phyloP scores from a whole-genome alignment of 2,329 filamentous ascomycete species.

The Alternaria ventricosa region DNA sequence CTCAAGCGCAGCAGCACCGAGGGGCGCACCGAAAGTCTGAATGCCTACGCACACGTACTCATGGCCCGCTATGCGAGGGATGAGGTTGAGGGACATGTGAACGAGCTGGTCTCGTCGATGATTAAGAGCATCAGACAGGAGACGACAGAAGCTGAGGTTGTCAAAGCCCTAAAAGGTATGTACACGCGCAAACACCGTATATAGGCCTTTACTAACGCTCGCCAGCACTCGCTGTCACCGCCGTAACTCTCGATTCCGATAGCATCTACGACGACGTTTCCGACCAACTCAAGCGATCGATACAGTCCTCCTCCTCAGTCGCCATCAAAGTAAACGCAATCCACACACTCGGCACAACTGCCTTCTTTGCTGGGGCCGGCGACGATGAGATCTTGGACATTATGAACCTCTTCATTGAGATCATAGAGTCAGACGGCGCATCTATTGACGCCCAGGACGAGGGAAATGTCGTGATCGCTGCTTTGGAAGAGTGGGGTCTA shows the following conservation, averaged over 20 bases:
- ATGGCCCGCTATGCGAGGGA: conserved; percentile 72
- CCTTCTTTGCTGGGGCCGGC: conserved; percentile 77
- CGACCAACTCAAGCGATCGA: conserved; percentile 64
- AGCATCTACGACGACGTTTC: conserved; percentile 69
- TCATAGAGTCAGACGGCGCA: conserved; percentile 79
- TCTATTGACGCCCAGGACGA: conserved; percentile 75
- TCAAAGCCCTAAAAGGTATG: conserved; percentile 70
- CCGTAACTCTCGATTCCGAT: conserved; percentile 70
- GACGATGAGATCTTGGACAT: conserved; percentile 72
- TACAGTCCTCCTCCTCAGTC: conserved; percentile 70
- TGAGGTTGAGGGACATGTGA: conserved; percentile 64
- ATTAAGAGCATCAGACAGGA: conserved; percentile 74
- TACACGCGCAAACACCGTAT: not conserved
- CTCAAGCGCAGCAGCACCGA: conserved; percentile 80
- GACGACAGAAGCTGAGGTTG: conserved; percentile 70
- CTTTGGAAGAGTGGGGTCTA: conserved; percentile 79
- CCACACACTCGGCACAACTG: conserved; percentile 73
- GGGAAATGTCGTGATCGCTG: conserved; percentile 72
- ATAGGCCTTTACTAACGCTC: conserved; percentile 20
- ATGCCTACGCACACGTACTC: conserved; percentile 68
- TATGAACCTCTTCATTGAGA: conserved; percentile 77
- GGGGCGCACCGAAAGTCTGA: conserved; percentile 70
- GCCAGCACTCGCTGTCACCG: conserved; percentile 70
- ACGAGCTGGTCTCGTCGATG: conserved; percentile 70
- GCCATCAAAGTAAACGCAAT: conserved; percentile 73